Evolutionary conservation across 2,329 filamentous ascomycete genomes (phyloP), one percentile per base, ranked within the genome.

Genomic region (Colletotrichum viniferum): DNA sequence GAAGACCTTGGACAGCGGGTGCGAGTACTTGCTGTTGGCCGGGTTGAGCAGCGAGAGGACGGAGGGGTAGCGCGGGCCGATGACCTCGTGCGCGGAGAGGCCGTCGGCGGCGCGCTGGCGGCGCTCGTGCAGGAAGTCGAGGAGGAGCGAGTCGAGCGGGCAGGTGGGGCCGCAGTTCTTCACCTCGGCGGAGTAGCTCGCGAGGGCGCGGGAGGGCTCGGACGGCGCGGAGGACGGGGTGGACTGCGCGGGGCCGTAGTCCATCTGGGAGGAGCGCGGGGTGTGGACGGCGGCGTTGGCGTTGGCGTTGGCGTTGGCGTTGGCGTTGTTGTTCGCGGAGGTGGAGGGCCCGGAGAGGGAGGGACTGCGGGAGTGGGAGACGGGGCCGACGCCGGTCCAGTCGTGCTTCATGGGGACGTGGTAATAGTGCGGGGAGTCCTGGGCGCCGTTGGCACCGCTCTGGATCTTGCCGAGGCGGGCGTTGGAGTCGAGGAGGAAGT

Each of bases 1-100:
- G 81, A 97, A 95, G 16, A 98, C 90, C 78, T 95, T 95, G 8
- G 95, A 96, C 3, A 98, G 87, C 1, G 95, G 95, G 80, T 98
- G 95, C 3, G 92, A 91, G 79, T 90, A 89, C 9, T 86, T 86
- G 76, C 88, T 89, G 66, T 89, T 88, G 55, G 91, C 87, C 1
- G 94, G 94, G 81, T 96, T 95, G 52, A 96, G 89, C 6, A 98
- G 89, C 1, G 94, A 94, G 0, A 93, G 93, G 72, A 97, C 94
- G 73, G 93, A 94, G 2, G 95, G 95, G 81, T 97, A 96, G 16
- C 91, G 88, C 1, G 95, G 95, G 0, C 95, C 95, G 9, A 95
- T 89, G 10, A 96, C 89, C 60, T 94, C 91, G 55, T 92, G 88
- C 10, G 88, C 84, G 0, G 93, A 86, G 1, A 92, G 88, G 6